phyloP scores from a whole-genome alignment of 768 basidiomycete species.

The Phaffia australis region DNA sequence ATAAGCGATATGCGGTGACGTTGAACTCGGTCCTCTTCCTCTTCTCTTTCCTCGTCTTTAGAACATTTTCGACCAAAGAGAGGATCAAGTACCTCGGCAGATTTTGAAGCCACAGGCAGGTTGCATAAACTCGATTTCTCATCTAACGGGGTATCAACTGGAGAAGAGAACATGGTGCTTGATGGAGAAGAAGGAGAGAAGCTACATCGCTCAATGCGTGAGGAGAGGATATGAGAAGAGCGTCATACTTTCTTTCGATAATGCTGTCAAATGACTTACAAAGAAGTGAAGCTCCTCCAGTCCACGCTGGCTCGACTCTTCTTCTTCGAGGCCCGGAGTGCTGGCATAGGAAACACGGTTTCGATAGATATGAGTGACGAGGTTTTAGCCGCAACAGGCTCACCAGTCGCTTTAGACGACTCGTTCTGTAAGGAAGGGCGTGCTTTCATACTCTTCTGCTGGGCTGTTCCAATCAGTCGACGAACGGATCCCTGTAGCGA shows the following conservation, averaged over 20 bases:
- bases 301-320: constrained; percentile 16
- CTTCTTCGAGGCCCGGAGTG: not conserved
- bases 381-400: not conserved
- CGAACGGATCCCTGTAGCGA: constrained; percentile 21
- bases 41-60: constrained; percentile 11
- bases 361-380: not conserved
- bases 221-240: too few relatives aligned
- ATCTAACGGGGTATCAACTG: not conserved
- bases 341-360: not conserved
- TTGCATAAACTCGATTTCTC: constrained; percentile 8
- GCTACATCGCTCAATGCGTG: too few relatives aligned
- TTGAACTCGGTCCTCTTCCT: constrained; percentile 21
- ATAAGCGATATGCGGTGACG: constrained; percentile 3
- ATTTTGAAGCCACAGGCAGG: constrained; percentile 5
- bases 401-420: not conserved
- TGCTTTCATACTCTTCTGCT: not conserved
- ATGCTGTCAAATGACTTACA: not conserved
- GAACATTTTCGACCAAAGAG: constrained; percentile 2
- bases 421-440: constrained; percentile 1
- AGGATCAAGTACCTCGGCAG: not conserved
- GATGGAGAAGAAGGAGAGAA: constrained; percentile 11
- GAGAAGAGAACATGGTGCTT: not conserved
- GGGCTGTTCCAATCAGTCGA: constrained; percentile 6
- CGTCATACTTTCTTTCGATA: too few relatives aligned
- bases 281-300: constrained; percentile 18